These are phyloP conservation scores for Tuber indicum DNA, from an alignment of 495 filamentous ascomycete species.

Conservation along the genomic window DNA sequence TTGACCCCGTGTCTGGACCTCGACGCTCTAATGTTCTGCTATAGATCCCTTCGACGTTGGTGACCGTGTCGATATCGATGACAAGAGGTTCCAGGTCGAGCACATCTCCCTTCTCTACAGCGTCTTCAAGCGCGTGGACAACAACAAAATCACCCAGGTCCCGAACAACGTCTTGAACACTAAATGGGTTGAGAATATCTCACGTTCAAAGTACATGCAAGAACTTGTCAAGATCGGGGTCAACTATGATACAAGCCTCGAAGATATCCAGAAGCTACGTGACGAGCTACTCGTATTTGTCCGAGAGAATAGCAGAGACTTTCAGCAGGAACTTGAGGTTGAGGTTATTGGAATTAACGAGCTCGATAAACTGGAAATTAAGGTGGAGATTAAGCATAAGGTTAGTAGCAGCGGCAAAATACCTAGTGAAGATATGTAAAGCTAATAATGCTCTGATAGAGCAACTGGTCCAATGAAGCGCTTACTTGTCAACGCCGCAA, in stretches of 20 bases:
- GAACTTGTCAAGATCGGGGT: constrained; percentile 74
- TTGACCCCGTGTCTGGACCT: not conserved
- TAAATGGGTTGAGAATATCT: constrained; percentile 88
- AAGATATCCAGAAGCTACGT: constrained; percentile 76
- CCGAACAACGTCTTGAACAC: constrained; percentile 88
- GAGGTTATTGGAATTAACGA: constrained; percentile 72
- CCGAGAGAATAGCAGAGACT: constrained; percentile 83
- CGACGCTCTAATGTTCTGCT: not conserved
- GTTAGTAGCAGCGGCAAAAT: not conserved
- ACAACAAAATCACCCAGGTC: constrained; percentile 76
- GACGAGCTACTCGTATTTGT: constrained; percentile 79
- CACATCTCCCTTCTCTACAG: constrained; percentile 91
- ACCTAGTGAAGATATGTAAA: not conserved
- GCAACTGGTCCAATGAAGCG: constrained; percentile 91
- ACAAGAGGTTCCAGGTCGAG: constrained; percentile 72
- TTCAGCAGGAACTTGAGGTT: constrained; percentile 74
- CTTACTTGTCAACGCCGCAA: constrained; percentile 75
- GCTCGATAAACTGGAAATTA: constrained; percentile 79
- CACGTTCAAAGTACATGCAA: constrained; percentile 82
- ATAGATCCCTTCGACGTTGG: constrained; percentile 67
- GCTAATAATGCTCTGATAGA: constrained; percentile 31
- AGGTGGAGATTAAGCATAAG: constrained; percentile 80
- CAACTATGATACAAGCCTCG: constrained; percentile 75
- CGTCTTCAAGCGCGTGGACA: constrained; percentile 78
- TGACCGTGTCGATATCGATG: constrained; percentile 78